Conservation (phyloP, 352 stramenopile genomes). For the Pythium aristosporum region DNA sequence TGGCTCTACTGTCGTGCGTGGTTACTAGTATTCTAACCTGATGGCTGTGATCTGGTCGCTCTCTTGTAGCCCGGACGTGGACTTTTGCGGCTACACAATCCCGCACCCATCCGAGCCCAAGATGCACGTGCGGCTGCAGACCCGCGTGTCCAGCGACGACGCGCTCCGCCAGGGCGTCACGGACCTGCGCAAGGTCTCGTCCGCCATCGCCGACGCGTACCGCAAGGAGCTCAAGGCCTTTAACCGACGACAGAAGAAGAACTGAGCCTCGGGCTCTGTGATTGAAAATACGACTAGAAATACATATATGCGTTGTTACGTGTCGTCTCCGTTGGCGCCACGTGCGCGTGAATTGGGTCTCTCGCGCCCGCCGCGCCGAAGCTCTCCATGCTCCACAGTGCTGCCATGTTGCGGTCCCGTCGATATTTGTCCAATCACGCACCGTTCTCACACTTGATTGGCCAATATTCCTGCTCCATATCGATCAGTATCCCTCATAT, state of each 20-base stretch:
- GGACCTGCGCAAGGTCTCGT: constrained; percentile 74
- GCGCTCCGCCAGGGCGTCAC: constrained; percentile 59
- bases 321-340: too few species aligned
- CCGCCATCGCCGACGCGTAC: constrained; percentile 71
- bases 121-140: constrained; percentile 94
- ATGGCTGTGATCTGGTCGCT: constrained; percentile 4
- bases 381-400: not conserved
- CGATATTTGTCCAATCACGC: too few species aligned
- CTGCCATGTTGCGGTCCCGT: too few species aligned
- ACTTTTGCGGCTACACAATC: constrained; percentile 95
- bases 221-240: constrained; percentile 83
- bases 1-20: not conserved
- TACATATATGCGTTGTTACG: too few species aligned
- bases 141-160: constrained; percentile 68
- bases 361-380: too few species aligned
- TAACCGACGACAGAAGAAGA: constrained; percentile 76
- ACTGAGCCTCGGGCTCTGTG: constrained; percentile 28
- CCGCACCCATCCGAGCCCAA: constrained; percentile 94
- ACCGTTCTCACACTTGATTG: not conserved
- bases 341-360: too few species aligned
- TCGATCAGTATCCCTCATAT: not conserved
- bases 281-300: not conserved
- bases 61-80: constrained; percentile 72
- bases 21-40: constrained; percentile 1
- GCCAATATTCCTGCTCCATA: too few species aligned